Evolutionary conservation across 441 rosid species (phyloP), one percentile per base, ranked within the genome.

Genomic region (Rhodomyrtus psidioides): DNA sequence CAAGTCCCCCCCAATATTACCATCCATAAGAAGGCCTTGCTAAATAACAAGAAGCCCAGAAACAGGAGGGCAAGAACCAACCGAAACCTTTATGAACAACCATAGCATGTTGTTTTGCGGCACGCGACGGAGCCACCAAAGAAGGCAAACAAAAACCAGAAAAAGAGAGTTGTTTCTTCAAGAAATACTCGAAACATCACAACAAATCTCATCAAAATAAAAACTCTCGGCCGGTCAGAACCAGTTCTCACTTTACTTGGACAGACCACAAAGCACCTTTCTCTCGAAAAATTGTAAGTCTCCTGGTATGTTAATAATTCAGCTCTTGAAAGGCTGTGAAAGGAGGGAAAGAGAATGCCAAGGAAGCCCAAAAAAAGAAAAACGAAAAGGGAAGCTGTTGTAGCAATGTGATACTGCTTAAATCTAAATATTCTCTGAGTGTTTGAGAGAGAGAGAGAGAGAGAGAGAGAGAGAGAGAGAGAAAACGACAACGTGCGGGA

Each of bases 261-360:
- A 90, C 87, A 89, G 90, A 89, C 90, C 88, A 88, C 93, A 88
- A 91, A 89, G 92, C 82, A 76, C 83, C 83, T 85, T 85, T 86
- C 70, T 55, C 84, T 88, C 82, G 87, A 82, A 82, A 90, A 85
- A 84, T 82, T 70, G 84, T 84, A 2, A 88, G 88, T 82, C 86
- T 85, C 49, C 55, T 44, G 83, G 21, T 82, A 51, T 89, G 87
- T 84, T 89, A 92, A 92, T 91, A 91, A 89, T 92, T 90, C 88
- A 91, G 85, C 86, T 49, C 87, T 87, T 92, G 95, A 93, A 94
- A 93, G 95, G 90, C 92, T 92, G 95, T 90, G 91, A 82, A 85
- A 88, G 74, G 87, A 82, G 59, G 87, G 85, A 84, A 83, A 90
- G 85, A 85, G 55, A 60, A 21, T 34, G 70, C 81, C 28, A 58